Conservation (phyloP, 352 stramenopile species). For the Globisporangium echinulatum region DNA sequence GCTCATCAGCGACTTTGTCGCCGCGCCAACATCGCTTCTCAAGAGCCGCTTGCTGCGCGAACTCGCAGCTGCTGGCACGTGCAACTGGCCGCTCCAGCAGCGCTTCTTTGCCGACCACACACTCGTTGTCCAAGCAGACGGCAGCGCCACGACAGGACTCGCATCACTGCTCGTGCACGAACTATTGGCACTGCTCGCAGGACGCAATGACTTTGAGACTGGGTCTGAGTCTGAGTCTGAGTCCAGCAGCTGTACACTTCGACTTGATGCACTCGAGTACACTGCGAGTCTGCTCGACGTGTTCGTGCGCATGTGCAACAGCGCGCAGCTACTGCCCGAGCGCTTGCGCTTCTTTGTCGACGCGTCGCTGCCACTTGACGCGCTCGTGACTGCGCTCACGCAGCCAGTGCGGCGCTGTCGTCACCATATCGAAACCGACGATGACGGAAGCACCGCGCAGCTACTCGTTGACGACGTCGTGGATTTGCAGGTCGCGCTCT, state of each 20-base stretch:
- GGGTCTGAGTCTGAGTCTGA: too few species aligned
- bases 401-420: constrained; percentile 4
- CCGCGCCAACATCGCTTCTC: constrained; percentile 9
- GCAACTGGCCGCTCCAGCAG: constrained; percentile 26
- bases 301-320: constrained; percentile 19
- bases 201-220: too few species aligned
- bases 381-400: constrained; percentile 11
- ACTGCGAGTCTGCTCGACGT: constrained; percentile 15
- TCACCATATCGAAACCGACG: not conserved
- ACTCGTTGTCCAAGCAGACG: not conserved
- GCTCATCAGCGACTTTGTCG: constrained; percentile 26
- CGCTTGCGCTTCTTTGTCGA: constrained; percentile 20
- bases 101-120: constrained; percentile 53
- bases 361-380: constrained; percentile 2
- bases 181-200: constrained; percentile 17
- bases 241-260: not conserved
- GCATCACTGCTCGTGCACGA: constrained; percentile 23
- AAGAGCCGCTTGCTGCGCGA: constrained; percentile 36
- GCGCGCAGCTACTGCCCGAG: constrained; percentile 15
- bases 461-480: constrained; percentile 32
- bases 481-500: constrained; percentile 35
- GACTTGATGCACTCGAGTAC: constrained; percentile 22
- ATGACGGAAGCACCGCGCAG: constrained; percentile 1
- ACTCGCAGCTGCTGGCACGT: constrained; percentile 28
- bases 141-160: constrained; percentile 21